Evolutionary conservation across 257 asterid genomes (phyloP).

Genomic region (Penstemon eatonii): DNA sequence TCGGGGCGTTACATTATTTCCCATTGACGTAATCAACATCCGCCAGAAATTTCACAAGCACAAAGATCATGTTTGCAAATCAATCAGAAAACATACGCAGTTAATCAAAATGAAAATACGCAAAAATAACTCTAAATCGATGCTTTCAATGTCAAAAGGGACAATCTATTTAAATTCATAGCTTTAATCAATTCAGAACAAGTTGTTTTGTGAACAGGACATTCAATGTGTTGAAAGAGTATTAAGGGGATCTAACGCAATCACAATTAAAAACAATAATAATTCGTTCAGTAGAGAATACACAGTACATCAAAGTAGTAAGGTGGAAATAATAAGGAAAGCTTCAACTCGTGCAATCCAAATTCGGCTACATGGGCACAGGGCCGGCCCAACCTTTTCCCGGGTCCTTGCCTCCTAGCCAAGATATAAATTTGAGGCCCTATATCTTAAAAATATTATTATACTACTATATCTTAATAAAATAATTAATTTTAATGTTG

Average conservation of each 20-base stretch:
- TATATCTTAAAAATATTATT: too few species aligned
- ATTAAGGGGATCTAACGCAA: not conserved
- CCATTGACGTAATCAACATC: not conserved
- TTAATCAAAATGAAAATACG: constrained; percentile 1
- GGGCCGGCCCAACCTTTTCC: too few species aligned
- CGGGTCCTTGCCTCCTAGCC: too few species aligned
- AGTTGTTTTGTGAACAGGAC: not conserved
- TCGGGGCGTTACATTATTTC: too few species aligned
- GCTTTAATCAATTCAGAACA: not conserved
- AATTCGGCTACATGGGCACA: not conserved
- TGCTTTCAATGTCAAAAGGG: constrained; percentile 1
- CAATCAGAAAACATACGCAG: not conserved
- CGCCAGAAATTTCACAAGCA: not conserved
- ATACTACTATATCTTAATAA: too few species aligned
- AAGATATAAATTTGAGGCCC: too few species aligned
- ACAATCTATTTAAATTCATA: constrained; percentile 1
- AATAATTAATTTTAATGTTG: too few species aligned
- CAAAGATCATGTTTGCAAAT: not conserved
- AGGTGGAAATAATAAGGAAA: not conserved
- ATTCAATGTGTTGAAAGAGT: not conserved
- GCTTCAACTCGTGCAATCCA: not conserved
- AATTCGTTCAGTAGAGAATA: not conserved
- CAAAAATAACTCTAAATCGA: not conserved
- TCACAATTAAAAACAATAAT: not conserved
- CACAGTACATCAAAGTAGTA: not conserved